These are phyloP conservation scores for Xylaria intraflava DNA, from an alignment of 495 filamentous ascomycete genomes.

Conservation along the genomic window DNA sequence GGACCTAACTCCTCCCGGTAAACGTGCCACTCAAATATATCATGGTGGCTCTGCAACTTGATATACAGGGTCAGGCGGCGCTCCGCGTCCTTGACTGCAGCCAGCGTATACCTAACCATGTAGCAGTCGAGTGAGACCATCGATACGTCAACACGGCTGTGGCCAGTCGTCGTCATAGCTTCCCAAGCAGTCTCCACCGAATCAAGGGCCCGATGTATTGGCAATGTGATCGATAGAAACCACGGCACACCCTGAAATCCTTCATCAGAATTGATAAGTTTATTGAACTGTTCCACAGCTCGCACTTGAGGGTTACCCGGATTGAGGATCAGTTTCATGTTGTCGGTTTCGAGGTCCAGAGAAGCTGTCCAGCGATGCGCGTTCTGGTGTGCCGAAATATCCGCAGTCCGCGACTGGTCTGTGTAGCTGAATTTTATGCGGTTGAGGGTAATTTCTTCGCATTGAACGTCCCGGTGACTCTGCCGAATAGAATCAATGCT, in stretches of 20 bases:
- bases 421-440: constrained; percentile 59
- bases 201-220: constrained; percentile 60
- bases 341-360: constrained; percentile 27
- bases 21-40: constrained; percentile 38
- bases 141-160: constrained; percentile 36
- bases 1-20: constrained; percentile 20
- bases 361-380: constrained; percentile 32
- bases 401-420: constrained; percentile 12
- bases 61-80: constrained; percentile 36
- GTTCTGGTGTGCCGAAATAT: constrained; percentile 9
- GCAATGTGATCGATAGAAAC: constrained; percentile 52
- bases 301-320: constrained; percentile 68
- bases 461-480: constrained; percentile 43
- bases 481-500: constrained; percentile 55
- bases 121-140: constrained; percentile 43
- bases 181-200: constrained; percentile 43
- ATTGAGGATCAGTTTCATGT: constrained; percentile 51
- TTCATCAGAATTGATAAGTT: constrained; percentile 49
- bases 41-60: constrained; percentile 25
- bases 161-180: constrained; percentile 20
- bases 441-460: constrained; percentile 52
- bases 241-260: constrained; percentile 29
- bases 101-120: constrained; percentile 39
- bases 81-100: constrained; percentile 8
- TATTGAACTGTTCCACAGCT: constrained; percentile 57